These are phyloP conservation scores for Aspergillus fischeri DNA, from an alignment of 2,329 filamentous ascomycete species.

Conservation along the genomic window DNA sequence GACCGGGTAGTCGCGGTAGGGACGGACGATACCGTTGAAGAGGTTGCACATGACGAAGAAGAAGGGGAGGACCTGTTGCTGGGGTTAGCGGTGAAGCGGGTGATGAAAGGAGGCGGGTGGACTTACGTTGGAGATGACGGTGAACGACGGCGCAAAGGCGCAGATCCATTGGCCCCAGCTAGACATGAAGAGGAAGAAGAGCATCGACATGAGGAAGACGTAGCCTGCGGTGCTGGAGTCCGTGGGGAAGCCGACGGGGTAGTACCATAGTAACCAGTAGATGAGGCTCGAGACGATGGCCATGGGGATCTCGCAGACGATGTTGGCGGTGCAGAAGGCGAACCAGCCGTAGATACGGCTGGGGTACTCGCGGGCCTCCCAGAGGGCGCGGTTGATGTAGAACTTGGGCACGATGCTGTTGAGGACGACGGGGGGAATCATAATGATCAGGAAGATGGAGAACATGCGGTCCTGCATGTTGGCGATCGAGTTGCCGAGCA, in stretches of 20 bases:
- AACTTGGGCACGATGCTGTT: conserved; percentile 75
- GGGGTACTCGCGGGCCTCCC: conserved; percentile 69
- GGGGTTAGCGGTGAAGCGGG: neutral
- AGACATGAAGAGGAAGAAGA: conserved; percentile 72
- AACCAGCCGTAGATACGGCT: conserved; percentile 74
- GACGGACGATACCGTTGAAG: conserved; percentile 73
- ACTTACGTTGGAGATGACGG: conserved; percentile 64
- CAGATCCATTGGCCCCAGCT: conserved; percentile 82
- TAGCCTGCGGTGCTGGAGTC: conserved; percentile 66
- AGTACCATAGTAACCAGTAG: conserved; percentile 77
- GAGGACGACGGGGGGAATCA: conserved; percentile 66
- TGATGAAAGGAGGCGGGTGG: neutral
- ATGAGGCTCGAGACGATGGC: conserved; percentile 61
- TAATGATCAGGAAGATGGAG: conserved; percentile 61
- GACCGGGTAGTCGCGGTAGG: conserved; percentile 60
- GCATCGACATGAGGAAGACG: conserved; percentile 70
- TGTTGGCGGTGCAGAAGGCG: conserved; percentile 69
- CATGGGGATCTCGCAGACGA: conserved; percentile 68
- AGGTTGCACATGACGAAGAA: conserved; percentile 74
- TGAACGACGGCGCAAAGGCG: conserved; percentile 74
- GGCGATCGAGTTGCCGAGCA: conserved; percentile 59
- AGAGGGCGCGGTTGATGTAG: conserved; percentile 67
- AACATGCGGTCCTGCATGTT: conserved; percentile 78
- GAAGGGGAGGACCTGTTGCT: conserved; percentile 61
- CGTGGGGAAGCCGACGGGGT: conserved; percentile 64